phyloP scores from a whole-genome alignment of 1,284 basidiomycete genomes.

The Pascua sp. region DNA sequence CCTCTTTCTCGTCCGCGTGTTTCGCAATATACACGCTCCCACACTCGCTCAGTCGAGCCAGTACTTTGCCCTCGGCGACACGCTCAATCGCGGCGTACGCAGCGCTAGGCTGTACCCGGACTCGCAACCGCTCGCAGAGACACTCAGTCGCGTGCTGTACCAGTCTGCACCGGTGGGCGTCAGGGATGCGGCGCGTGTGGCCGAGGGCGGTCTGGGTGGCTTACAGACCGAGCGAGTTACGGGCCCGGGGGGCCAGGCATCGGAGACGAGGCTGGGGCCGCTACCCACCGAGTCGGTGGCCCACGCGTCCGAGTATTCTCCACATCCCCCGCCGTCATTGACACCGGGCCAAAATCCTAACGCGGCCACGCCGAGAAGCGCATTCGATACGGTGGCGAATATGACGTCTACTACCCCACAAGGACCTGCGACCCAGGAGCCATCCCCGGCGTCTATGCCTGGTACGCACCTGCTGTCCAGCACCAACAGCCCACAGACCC shows the following conservation, averaged over 20 bases:
- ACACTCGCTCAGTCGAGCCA: slow-evolving; percentile 1
- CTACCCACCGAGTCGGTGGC: no score
- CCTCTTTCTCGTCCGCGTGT: slow-evolving; percentile 5
- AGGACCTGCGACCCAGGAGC: neutral
- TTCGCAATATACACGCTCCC: neutral
- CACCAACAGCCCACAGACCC: neutral
- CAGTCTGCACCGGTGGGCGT: neutral
- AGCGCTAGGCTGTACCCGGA: slow-evolving; percentile 2
- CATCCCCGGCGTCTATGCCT: no score
- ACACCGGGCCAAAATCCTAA: neutral
- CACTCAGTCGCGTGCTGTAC: slow-evolving; percentile 6
- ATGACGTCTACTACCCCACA: neutral
- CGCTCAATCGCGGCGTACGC: slow-evolving; percentile 8
- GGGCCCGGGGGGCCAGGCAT: no score
- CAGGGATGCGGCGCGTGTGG: slow-evolving; percentile 7
- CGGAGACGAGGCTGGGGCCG: no score
- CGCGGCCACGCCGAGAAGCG: neutral
- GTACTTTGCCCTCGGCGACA: slow-evolving; percentile 9
- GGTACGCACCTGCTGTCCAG: no score
- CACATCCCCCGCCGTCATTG: neutral
- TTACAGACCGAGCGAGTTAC: neutral
- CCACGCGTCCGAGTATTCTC: neutral
- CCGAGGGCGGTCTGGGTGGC: slow-evolving; percentile 5
- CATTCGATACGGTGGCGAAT: neutral
- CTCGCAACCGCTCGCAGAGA: slow-evolving; percentile 6